phyloP scores from a whole-genome alignment of 495 filamentous ascomycete species.

The Penicillium canescens region DNA sequence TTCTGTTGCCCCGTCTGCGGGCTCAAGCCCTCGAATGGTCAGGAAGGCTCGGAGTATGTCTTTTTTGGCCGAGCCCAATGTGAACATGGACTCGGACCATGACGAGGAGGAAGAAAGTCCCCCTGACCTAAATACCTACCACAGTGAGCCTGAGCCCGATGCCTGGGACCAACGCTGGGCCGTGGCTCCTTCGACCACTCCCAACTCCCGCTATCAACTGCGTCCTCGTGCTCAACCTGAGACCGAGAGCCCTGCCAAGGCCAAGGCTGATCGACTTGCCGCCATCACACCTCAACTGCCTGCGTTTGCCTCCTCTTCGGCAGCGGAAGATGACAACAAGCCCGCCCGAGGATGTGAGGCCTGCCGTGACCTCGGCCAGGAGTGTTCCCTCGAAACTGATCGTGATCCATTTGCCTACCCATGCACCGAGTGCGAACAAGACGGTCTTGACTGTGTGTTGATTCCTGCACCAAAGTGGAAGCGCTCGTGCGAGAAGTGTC shows the following conservation, averaged over 20 bases:
- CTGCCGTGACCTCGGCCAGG: background rate
- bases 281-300: too few relatives aligned
- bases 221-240: background rate
- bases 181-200: background rate
- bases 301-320: background rate
- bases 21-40: background rate
- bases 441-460: background rate
- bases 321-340: background rate
- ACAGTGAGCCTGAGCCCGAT: slow-evolving; percentile 1
- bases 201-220: slow-evolving; percentile 1
- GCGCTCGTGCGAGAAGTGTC: background rate
- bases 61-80: background rate
- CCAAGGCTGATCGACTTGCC: background rate
- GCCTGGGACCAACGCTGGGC: background rate
- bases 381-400: background rate
- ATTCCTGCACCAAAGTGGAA: slow-evolving; percentile 5
- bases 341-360: background rate
- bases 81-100: background rate
- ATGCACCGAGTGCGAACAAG: background rate
- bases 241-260: background rate
- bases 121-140: background rate
- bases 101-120: too few relatives aligned
- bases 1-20: background rate
- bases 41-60: background rate
- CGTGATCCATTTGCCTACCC: background rate